phyloP scores from a whole-genome alignment of 345 rosid species.

The rapeseed (Brassica napus) region Da-Ae NC_063449.1:3600001-3600500 shows the following conservation, averaged over 20 bases:
- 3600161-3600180: slow-evolving; percentile 66
- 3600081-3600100: slow-evolving; percentile 90
- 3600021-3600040: slow-evolving; percentile 92
- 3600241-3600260: slow-evolving; percentile 83
- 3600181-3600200: slow-evolving; percentile 65
- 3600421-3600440: slow-evolving; percentile 94
- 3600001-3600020: slow-evolving; percentile 56
- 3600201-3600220: slow-evolving; percentile 62
- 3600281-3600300: slow-evolving; percentile 67
- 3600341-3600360: slow-evolving; percentile 89
- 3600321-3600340: slow-evolving; percentile 53
- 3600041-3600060: slow-evolving; percentile 46
- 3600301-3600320: slow-evolving; percentile 58
- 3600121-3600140: slow-evolving; percentile 46
- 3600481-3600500: slow-evolving; percentile 53
- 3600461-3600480: slow-evolving; percentile 21
- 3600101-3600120: slow-evolving; percentile 84
- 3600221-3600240: slow-evolving; percentile 87
- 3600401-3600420: slow-evolving; percentile 69
- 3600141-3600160: slow-evolving; percentile 58
- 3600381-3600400: slow-evolving; percentile 61
- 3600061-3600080: slow-evolving; percentile 59
- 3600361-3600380: slow-evolving; percentile 89
- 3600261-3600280: slow-evolving; percentile 62
- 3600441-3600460: slow-evolving; percentile 71